phyloP scores from a whole-genome alignment of 2,329 filamentous ascomycete species.

The Mariannaea sp. region DNA sequence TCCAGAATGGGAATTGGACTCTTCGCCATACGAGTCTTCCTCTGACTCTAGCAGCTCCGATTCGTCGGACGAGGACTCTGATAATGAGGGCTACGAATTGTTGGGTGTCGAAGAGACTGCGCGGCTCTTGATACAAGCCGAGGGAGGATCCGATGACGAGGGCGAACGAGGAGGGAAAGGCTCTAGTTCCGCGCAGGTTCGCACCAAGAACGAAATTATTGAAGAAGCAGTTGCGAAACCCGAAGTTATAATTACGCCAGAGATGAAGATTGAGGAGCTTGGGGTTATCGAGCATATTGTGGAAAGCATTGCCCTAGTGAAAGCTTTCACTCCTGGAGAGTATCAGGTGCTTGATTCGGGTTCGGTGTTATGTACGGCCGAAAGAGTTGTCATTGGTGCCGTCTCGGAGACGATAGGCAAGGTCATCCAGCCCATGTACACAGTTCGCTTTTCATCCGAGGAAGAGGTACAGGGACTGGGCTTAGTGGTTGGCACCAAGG shows the following conservation, averaged over 20 bases:
- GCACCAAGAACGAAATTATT: constrained; percentile 79
- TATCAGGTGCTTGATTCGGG: constrained; percentile 84
- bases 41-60: constrained; percentile 62
- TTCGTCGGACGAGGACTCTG: constrained; percentile 63
- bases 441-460: constrained; percentile 72
- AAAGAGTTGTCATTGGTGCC: constrained; percentile 77
- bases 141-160: constrained; percentile 80
- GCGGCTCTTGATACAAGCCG: constrained; percentile 81
- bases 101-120: constrained; percentile 83
- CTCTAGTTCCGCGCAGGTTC: constrained; percentile 55
- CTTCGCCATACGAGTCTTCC: constrained; percentile 74
- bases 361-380: constrained; percentile 78
- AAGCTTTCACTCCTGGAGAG: constrained; percentile 77
- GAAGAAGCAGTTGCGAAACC: constrained; percentile 73
- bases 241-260: constrained; percentile 74
- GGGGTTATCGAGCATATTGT: constrained; percentile 78
- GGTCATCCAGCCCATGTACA: constrained; percentile 85
- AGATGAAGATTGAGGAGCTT: constrained; percentile 77
- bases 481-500: constrained; percentile 68
- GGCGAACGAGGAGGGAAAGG: constrained; percentile 55
- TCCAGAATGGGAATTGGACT: constrained; percentile 85
- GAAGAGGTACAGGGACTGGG: constrained; percentile 70
- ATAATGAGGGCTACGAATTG: constrained; percentile 69
- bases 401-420: constrained; percentile 86
- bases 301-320: constrained; percentile 78